These are phyloP conservation scores for Candida koratica DNA, from an alignment of 805 yeast genomes.

Conservation along the genomic window DNA sequence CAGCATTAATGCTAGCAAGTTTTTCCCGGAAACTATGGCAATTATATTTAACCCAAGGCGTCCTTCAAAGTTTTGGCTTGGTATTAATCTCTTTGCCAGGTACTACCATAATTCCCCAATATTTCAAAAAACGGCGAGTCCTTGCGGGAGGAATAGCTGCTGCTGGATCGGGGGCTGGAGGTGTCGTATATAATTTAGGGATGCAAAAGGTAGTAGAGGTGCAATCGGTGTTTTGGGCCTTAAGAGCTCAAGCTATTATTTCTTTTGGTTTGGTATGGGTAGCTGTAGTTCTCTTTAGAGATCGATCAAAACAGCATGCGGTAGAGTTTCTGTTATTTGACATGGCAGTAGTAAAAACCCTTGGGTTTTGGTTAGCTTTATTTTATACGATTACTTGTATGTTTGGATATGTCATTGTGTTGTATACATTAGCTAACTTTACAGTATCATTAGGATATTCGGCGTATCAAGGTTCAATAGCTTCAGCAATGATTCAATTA, in stretches of 20 bases:
- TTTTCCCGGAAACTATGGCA: constrained; percentile 59
- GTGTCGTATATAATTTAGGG: constrained; percentile 46
- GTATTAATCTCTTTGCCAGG: constrained; percentile 59
- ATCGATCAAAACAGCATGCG: constrained; percentile 18
- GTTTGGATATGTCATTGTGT: constrained; percentile 57
- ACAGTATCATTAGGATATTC: constrained; percentile 58
- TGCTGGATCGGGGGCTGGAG: constrained; percentile 53
- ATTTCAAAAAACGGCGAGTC: constrained; percentile 64
- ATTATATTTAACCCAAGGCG: constrained; percentile 63
- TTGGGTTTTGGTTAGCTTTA: constrained; percentile 37
- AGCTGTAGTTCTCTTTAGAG: constrained; percentile 18
- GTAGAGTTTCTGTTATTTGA: constrained; percentile 37
- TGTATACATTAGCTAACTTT: constrained; percentile 58
- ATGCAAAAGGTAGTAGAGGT: constrained; percentile 41
- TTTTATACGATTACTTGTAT: constrained; percentile 44
- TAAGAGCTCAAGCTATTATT: constrained; percentile 45
- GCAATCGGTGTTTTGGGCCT: constrained; percentile 45
- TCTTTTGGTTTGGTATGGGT: constrained; percentile 26
- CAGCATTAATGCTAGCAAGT: constrained; percentile 57
- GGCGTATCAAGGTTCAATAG: constrained; percentile 51
- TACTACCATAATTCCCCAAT: constrained; percentile 59
- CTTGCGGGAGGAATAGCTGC: constrained; percentile 46
- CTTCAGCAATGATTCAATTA: constrained; percentile 56
- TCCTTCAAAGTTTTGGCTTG: constrained; percentile 55
- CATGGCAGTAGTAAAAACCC: constrained; percentile 28